Percentiles rank a stretch among this genome's conserved stretches.
These are phyloP conservation scores for Lecanosticta acicola DNA, from an alignment of 2,329 filamentous ascomycete genomes.

Conservation along the genomic window DNA sequence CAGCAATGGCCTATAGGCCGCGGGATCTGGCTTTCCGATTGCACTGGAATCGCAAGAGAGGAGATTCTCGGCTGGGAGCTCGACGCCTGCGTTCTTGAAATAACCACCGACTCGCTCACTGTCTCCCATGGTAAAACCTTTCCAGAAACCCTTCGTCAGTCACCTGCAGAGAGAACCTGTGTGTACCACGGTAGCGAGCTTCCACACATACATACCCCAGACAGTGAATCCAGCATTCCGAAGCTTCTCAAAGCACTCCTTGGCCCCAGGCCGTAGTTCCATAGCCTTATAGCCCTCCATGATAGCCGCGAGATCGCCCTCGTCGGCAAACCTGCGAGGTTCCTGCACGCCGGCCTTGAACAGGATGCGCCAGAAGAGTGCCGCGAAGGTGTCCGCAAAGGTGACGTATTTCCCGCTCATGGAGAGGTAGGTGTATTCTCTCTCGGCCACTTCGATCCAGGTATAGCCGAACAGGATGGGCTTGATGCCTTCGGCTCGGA, in stretches of 20 bases:
- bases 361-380: conserved; percentile 47
- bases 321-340: conserved; percentile 38
- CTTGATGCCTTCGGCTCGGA: conserved; percentile 38
- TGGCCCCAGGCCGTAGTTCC: conserved; percentile 35
- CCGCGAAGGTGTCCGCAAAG: conserved; percentile 39
- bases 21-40: conserved; percentile 47
- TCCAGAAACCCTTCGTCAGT: too few species aligned
- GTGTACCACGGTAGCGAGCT: too few species aligned
- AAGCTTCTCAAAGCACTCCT: conserved; percentile 41
- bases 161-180: too few species aligned
- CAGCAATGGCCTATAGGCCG: conserved; percentile 43
- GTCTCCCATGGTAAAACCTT: conserved; percentile 50
- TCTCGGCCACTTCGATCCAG: conserved; percentile 45
- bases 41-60: conserved; percentile 46
- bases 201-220: conserved; percentile 36
- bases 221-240: conserved; percentile 46
- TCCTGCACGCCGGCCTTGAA: conserved; percentile 41
- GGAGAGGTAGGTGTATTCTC: conserved; percentile 47
- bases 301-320: conserved; percentile 39
- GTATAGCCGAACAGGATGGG: conserved; percentile 41
- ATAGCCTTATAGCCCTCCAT: conserved; percentile 34
- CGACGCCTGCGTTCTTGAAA: conserved; percentile 43
- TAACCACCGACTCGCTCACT: conserved; percentile 46
- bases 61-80: conserved; percentile 49
- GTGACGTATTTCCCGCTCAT: conserved; percentile 40